phyloP scores from a whole-genome alignment of 2,329 filamentous ascomycete species.

The Cladosporium sp. region DNA sequence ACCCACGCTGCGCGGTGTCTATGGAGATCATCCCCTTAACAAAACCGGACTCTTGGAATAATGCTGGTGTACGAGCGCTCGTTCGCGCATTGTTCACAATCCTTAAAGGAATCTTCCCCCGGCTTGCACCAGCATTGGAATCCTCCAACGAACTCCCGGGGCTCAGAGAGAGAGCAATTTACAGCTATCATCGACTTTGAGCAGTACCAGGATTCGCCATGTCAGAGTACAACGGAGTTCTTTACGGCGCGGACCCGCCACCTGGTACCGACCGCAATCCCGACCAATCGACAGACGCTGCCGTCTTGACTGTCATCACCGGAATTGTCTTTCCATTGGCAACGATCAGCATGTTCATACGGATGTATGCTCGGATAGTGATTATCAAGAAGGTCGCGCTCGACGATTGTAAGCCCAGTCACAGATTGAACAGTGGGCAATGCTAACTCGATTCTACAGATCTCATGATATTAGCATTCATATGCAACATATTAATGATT shows the following conservation, averaged over 20 bases:
- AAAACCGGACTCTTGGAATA: not conserved
- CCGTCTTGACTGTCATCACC: constrained; percentile 1
- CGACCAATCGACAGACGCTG: constrained; percentile 3
- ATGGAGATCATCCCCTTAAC: constrained; percentile 5
- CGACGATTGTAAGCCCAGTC: constrained; percentile 5
- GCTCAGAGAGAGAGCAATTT: not conserved
- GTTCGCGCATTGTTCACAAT: not conserved
- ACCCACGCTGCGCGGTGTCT: constrained; percentile 3
- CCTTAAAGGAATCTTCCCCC: constrained; percentile 8
- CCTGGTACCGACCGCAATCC: constrained; percentile 5
- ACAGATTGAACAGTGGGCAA: not conserved
- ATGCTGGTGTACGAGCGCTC: not conserved
- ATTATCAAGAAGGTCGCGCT: constrained; percentile 8
- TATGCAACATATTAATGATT: constrained; percentile 1
- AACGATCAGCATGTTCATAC: constrained; percentile 2
- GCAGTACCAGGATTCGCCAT: not conserved
- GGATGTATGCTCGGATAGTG: not conserved
- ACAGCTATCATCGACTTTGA: not conserved
- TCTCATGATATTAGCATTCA: constrained; percentile 7
- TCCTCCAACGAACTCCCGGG: no score
- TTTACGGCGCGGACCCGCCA: constrained; percentile 8
- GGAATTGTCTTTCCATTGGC: constrained; percentile 2
- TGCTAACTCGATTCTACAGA: no score
- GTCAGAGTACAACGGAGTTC: constrained; percentile 10
- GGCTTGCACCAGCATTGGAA: not conserved